These are phyloP conservation scores for Phoma sp. DNA, from an alignment of 2,329 filamentous ascomycete genomes.

Conservation along the genomic window DNA sequence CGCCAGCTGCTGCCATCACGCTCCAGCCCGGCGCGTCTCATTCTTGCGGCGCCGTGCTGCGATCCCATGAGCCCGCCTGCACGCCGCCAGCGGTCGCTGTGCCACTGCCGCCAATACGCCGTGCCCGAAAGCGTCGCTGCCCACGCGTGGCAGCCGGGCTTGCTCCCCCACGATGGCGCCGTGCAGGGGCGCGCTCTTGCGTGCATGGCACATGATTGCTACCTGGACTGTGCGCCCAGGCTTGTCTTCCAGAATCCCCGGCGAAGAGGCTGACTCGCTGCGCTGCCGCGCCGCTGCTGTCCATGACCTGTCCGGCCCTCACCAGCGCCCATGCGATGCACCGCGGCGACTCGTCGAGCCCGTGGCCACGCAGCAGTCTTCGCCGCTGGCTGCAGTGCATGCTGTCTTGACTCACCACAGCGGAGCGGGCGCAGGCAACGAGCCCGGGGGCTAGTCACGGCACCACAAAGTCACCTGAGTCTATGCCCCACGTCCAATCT, in stretches of 20 bases:
- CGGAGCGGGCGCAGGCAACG: neutral
- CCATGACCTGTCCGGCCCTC: constrained; percentile 1
- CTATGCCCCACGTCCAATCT: neutral
- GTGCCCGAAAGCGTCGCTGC: constrained; percentile 28
- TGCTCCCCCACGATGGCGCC: constrained; percentile 22
- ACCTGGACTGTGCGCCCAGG: constrained; percentile 31
- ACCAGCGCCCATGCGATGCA: neutral
- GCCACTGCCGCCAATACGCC: constrained; percentile 12
- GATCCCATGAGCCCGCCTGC: constrained; percentile 9
- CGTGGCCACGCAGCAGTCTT: neutral
- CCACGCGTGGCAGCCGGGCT: constrained; percentile 25
- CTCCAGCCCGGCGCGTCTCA: constrained; percentile 11
- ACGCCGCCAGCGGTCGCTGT: constrained; percentile 4
- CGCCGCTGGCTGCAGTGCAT: constrained; percentile 19
- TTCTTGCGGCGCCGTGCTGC: constrained; percentile 13
- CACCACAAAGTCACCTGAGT: constrained; percentile 12
- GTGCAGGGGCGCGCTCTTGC: constrained; percentile 15
- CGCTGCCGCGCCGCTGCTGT: constrained; percentile 9
- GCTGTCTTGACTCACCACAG: constrained; percentile 8
- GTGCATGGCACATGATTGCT: constrained; percentile 40
- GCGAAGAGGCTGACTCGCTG: constrained; percentile 41
- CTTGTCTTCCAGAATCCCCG: constrained; percentile 45
- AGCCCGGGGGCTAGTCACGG: constrained; percentile 1
- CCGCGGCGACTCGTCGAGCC: constrained; percentile 1
- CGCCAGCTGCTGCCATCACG: constrained; percentile 3